Base-by-base conservation (phyloP, 1,284 basidiomycete species). In the Ganoderma boninense region DNA sequence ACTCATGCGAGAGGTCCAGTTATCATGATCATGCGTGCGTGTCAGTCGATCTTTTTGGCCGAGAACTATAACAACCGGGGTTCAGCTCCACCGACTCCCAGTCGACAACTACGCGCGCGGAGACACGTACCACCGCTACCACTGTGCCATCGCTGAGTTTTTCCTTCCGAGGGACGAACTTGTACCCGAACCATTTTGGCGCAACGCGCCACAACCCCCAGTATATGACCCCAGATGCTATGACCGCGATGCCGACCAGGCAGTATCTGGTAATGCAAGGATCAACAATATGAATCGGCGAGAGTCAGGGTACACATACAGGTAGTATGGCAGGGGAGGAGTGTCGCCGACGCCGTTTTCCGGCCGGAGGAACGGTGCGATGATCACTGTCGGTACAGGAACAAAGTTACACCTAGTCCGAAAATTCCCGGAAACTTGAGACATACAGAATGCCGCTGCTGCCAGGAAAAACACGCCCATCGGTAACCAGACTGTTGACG, bases 251-350 rank as follows among this genome's bases (percentile, higher is more conserved):
- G 4, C 87, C 88, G 7, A 90, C 86, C 2, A 90, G 80, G 69
- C 86, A 87, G 76, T 90, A 88, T 66, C 87, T 87, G 60, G 32
- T 35, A 10, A 35, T 6, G 20, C 6, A 13, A 2, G 8, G 11
- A 32, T 64, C 26, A 23, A 23, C 20, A 11, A 42, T 42, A 49
- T 13, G 13, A 10, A n/a, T 43, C 8, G 23, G 26, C 32, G 16
- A 23, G 29, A 10, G 18, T 26, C 14, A 32, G n/a, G 26, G 32
- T 4, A 4, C 29, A 43, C 85, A 35, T 69, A 89, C 82, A 90
- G 75, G 74, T 89, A 90, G 72, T 90, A 90, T 2, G 89, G 87
- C 46, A 90, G 76, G 8, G 88, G 88, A 2, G 88, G 88, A 0
- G 88, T 88, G 71, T 90, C 88, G 10, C 89, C 89, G 0, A 87